Evolutionary conservation across 257 asterid genomes (phyloP), one percentile per base, ranked within the genome.

Genomic region (Avicennia marina): DNA sequence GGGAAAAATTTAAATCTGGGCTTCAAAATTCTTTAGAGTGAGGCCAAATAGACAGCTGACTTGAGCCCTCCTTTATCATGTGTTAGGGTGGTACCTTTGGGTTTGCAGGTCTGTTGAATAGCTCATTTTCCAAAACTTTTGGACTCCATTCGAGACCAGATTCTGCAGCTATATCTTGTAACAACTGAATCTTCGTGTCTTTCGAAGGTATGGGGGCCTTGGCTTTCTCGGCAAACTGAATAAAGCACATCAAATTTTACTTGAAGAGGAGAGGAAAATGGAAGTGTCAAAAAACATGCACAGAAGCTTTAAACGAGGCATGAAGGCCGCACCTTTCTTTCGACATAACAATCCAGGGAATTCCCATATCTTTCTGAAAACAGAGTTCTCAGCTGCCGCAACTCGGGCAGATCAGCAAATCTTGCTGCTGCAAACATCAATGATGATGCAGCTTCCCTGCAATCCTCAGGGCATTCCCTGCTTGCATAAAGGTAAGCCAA

Each of bases 391-490:
- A 91, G 81, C 25, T 91, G 80, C 1, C 96, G 77, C 50, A 91
- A 64, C 68, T 91, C 98, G 4, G 98, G 96, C 48, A 91, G 78
- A 66, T 91, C 95, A 15, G 93, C 94, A 1, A 88, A 74, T 68
- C 98, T 75, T 22, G 98, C 95, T 7, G 98, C 96, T 24, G 96
- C 98, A 76, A 74, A 81, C 78, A 76, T 66, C 78, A 91, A 63
- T 47, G 90, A 75, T 7, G 96, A 56, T 16, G 66, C 95, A 17
- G 98, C 93, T 81, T 88, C 98, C 65, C 75, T 80, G 72, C 95
- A 81, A 3, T 91, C 95, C 41, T 88, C 95, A 0, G 96, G 98
- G 34, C 96, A 91, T 54, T 91, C 98, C 60, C 98, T 91, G 77
- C 13, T 29, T n/a, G n/a, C n/a, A n/a, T n/a, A n/a, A n/a, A n/a